Percentiles rank a stretch among this genome's conserved stretches.
These are phyloP conservation scores for Brassica nigra DNA, from an alignment of 345 rosid genomes.

Conservation along the genomic window DNA sequence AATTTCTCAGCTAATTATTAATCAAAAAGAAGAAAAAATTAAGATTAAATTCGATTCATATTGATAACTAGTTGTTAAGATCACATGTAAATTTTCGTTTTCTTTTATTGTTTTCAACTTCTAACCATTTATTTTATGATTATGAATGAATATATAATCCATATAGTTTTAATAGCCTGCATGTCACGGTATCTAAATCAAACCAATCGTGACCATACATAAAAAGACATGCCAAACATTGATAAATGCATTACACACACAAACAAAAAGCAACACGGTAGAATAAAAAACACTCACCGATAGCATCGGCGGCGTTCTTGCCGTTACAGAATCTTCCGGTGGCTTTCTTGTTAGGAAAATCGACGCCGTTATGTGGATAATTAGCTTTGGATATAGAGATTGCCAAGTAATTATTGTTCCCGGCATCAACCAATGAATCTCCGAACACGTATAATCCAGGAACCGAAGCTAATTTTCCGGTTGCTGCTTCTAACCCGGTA, in stretches of 20 bases:
- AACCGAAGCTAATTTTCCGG: slow-evolving; percentile 31
- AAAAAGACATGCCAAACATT: neutral
- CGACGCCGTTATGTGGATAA: slow-evolving; percentile 56
- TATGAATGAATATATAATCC: neutral
- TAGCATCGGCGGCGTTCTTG: slow-evolving; percentile 54
- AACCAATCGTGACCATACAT: slow-evolving; percentile 25
- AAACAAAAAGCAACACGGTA: neutral
- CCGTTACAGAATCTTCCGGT: slow-evolving; percentile 71
- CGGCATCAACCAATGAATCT: slow-evolving; percentile 60
- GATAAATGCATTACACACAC: neutral
- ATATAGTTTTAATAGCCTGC: neutral
- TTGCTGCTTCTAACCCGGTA: slow-evolving; percentile 27
- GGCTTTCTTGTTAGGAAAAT: slow-evolving; percentile 49
- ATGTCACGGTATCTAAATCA: slow-evolving; percentile 24
- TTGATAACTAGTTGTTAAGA: neutral
- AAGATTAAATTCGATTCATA: neutral
- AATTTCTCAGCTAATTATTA: slow-evolving; percentile 57
- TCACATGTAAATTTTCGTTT: neutral
- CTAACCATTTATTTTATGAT: neutral
- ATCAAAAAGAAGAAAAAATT: neutral
- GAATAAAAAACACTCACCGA: slow-evolving; percentile 37
- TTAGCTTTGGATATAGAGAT: slow-evolving; percentile 48
- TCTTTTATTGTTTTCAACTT: neutral
- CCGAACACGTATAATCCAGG: slow-evolving; percentile 59
- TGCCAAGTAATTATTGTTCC: slow-evolving; percentile 53